Percentiles rank a stretch among this genome's conserved stretches.
These are phyloP conservation scores for Euphorbia celastroides DNA, from an alignment of 441 rosid genomes.

Conservation along the genomic window DNA sequence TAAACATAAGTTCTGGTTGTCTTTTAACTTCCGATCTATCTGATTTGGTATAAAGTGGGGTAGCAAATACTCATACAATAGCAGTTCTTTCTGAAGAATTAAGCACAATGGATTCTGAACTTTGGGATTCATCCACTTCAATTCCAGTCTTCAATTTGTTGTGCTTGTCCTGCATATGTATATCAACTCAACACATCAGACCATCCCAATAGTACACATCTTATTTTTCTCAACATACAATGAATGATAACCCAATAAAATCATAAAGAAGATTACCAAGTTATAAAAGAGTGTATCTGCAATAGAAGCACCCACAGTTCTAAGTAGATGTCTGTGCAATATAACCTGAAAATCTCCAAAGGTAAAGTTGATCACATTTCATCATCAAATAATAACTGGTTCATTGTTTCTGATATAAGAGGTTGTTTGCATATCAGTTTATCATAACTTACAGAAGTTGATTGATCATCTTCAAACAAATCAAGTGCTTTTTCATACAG, in stretches of 20 bases:
- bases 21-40: slow-evolving; percentile 5
- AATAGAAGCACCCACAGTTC: slow-evolving; percentile 71
- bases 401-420: neutral
- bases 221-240: slow-evolving; percentile 13
- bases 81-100: slow-evolving; percentile 60
- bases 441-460: slow-evolving; percentile 69
- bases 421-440: neutral
- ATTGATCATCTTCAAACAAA: slow-evolving; percentile 83
- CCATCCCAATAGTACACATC: slow-evolving; percentile 17
- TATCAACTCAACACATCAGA: slow-evolving; percentile 20
- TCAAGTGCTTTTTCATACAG: slow-evolving; percentile 87
- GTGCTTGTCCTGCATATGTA: slow-evolving; percentile 50
- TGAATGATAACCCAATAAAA: slow-evolving; percentile 18
- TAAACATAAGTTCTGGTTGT: slow-evolving; percentile 5
- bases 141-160: slow-evolving; percentile 79
- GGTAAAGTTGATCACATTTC: slow-evolving; percentile 15
- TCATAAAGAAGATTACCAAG: slow-evolving; percentile 46
- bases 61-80: slow-evolving; percentile 44
- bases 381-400: slow-evolving; percentile 21
- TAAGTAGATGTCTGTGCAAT: slow-evolving; percentile 84
- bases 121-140: slow-evolving; percentile 59
- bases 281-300: slow-evolving; percentile 60
- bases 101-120: slow-evolving; percentile 42
- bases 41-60: slow-evolving; percentile 11
- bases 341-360: slow-evolving; percentile 53